phyloP scores from a whole-genome alignment of 768 basidiomycete genomes.

The Mycena galopus region DNA sequence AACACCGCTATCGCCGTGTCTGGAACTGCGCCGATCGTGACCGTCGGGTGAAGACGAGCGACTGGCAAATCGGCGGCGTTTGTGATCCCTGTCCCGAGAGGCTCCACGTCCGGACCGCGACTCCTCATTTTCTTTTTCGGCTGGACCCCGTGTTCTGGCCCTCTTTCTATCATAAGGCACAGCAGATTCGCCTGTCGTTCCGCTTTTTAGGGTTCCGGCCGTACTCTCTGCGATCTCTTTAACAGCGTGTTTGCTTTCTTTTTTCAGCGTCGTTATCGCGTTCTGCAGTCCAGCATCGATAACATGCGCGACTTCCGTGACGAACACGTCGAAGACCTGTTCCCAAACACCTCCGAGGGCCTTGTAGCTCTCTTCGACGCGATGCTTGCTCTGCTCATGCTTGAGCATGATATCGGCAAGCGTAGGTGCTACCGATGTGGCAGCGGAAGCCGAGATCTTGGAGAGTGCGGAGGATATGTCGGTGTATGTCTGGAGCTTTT shows the following conservation, averaged over 20 bases:
- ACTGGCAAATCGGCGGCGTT: constrained; percentile 44
- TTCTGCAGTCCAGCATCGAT: constrained; percentile 50
- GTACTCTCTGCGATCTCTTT: constrained; percentile 26
- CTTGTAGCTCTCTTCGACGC: constrained; percentile 53
- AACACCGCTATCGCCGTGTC: constrained; percentile 37
- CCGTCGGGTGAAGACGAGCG: constrained; percentile 30
- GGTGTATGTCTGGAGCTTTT: constrained; percentile 62
- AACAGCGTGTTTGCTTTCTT: constrained; percentile 43
- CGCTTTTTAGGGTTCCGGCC: constrained; percentile 24
- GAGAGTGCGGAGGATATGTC: constrained; percentile 63
- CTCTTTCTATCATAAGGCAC: constrained; percentile 25
- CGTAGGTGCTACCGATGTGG: constrained; percentile 57
- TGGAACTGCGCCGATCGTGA: constrained; percentile 11
- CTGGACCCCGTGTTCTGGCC: constrained; percentile 30
- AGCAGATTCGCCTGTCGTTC: background rate
- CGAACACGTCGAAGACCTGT: constrained; percentile 57
- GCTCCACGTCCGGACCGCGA: constrained; percentile 21
- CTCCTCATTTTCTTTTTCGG: constrained; percentile 31
- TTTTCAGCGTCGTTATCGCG: constrained; percentile 50
- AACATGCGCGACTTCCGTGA: constrained; percentile 54
- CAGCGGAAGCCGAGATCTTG: constrained; percentile 57
- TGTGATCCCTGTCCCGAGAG: constrained; percentile 39
- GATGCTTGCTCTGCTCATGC: constrained; percentile 58
- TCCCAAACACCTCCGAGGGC: constrained; percentile 63
- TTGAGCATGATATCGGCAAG: constrained; percentile 59